These are phyloP conservation scores for Citrus sinensis DNA, from an alignment of 345 rosid species.

Conservation along the genomic window DNA sequence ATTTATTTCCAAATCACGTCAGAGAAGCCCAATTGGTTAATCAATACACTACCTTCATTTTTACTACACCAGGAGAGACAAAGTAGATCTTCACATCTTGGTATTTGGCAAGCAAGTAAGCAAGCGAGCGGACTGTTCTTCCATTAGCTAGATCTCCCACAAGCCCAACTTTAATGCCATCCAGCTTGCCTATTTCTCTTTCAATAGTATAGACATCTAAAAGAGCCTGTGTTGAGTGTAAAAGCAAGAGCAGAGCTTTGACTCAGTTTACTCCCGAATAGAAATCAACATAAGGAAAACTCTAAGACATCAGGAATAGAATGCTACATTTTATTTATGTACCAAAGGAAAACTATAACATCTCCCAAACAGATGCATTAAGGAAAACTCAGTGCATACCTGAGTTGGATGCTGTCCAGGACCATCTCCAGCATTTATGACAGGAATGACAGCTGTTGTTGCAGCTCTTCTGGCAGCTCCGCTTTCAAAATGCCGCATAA, in stretches of 20 bases:
- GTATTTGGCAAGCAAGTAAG: conserved; percentile 87
- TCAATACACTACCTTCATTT: conserved; percentile 69
- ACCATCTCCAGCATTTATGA: conserved; percentile 97
- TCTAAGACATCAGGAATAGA: neutral
- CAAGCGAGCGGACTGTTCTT: conserved; percentile 92
- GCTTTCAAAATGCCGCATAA: conserved; percentile 95
- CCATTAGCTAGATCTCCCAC: conserved; percentile 99
- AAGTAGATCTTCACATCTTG: conserved; percentile 77
- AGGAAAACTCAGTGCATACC: conserved; percentile 30
- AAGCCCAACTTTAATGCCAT: conserved; percentile 81
- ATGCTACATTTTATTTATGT: neutral
- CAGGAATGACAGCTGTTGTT: conserved; percentile 73
- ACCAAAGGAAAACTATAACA: neutral
- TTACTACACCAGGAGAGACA: conserved; percentile 86
- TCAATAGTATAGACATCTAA: conserved; percentile 88
- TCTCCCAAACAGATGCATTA: neutral
- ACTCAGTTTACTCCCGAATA: neutral
- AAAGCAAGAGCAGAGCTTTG: neutral
- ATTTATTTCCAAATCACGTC: neutral
- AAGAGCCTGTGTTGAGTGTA: conserved; percentile 56
- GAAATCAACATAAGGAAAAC: neutral
- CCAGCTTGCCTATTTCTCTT: conserved; percentile 82
- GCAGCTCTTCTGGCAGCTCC: conserved; percentile 97
- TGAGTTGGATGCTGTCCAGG: conserved; percentile 99
- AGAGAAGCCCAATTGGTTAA: neutral